These are phyloP conservation scores for Termitomyces sp. DNA, from an alignment of 768 basidiomycete genomes.

Conservation along the genomic window DNA sequence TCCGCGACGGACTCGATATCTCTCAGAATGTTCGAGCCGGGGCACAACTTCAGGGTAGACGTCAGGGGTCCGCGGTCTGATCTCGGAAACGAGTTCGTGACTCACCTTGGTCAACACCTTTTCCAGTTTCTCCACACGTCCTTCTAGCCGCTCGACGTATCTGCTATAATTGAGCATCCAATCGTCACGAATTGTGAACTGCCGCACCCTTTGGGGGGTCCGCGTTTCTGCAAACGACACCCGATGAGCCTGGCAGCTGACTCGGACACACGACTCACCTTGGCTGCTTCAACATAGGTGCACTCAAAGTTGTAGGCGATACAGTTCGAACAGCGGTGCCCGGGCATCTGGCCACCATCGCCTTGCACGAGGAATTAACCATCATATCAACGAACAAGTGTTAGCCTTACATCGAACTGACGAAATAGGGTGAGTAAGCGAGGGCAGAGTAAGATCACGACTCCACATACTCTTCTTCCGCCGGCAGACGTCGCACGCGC, in stretches of 20 bases:
- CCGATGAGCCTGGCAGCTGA: neutral
- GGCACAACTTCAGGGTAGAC: constrained; percentile 44
- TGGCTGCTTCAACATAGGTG: constrained; percentile 65
- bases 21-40: constrained; percentile 55
- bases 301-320: constrained; percentile 58
- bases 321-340: constrained; percentile 65
- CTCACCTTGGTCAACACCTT: constrained; percentile 40
- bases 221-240: constrained; percentile 37
- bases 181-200: neutral
- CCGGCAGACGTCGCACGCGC: constrained; percentile 80
- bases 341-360: constrained; percentile 68
- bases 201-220: constrained; percentile 58
- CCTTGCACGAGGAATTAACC: constrained; percentile 26
- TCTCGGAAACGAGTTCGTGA: neutral
- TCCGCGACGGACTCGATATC: constrained; percentile 38
- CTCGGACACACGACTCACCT: constrained; percentile 34
- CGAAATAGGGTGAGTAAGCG: constrained; percentile 1
- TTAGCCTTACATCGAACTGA: constrained; percentile 59
- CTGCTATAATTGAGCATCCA: constrained; percentile 17
- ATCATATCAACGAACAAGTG: neutral
- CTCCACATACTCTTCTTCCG: constrained; percentile 68
- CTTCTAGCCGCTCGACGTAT: constrained; percentile 61
- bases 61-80: neutral
- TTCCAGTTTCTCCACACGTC: constrained; percentile 55
- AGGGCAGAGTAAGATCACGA: neutral